Evolutionary conservation across 2,329 filamentous ascomycete species (phyloP).

Genomic region (Aspergillus novoparasiticus): DNA sequence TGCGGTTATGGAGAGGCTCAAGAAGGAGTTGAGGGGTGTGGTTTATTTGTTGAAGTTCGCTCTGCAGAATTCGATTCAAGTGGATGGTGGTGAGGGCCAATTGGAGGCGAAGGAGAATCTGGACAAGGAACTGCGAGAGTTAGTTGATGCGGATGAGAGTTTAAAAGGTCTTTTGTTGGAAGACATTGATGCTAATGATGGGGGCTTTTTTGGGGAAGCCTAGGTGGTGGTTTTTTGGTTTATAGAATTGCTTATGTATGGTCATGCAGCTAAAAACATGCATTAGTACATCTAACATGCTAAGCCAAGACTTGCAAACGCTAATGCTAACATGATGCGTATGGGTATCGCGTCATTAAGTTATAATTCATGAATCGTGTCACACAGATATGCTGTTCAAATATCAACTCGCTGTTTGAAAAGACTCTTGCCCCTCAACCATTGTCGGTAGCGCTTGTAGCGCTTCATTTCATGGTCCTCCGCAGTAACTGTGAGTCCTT

Average conservation of each 20-base stretch:
- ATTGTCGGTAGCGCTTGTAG: constrained; percentile 95
- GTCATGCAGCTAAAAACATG: not conserved
- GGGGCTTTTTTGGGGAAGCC: constrained; percentile 15
- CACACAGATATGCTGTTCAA: constrained; percentile 18
- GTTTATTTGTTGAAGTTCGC: constrained; percentile 34
- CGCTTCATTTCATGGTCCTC: constrained; percentile 89
- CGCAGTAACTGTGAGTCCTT: constrained; percentile 82
- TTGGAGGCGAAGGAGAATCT: constrained; percentile 31
- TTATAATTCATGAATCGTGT: not conserved
- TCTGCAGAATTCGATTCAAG: constrained; percentile 30
- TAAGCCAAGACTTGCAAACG: not conserved
- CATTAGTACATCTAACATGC: not conserved
- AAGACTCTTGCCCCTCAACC: constrained; percentile 90
- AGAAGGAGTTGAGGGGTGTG: constrained; percentile 30
- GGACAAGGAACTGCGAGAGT: constrained; percentile 35
- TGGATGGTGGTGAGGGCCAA: constrained; percentile 22
- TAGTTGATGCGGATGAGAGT: constrained; percentile 40
- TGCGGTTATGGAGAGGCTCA: constrained; percentile 23
- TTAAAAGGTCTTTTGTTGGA: constrained; percentile 31
- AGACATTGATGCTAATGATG: constrained; percentile 23
- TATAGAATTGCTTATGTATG: not conserved
- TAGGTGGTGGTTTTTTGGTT: not conserved
- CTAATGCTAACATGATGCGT: not conserved
- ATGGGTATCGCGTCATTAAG: not conserved
- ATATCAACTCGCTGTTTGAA: constrained; percentile 79